phyloP scores from a whole-genome alignment of 1,139 yeast genomes.

The Candida glucosophila region DNA sequence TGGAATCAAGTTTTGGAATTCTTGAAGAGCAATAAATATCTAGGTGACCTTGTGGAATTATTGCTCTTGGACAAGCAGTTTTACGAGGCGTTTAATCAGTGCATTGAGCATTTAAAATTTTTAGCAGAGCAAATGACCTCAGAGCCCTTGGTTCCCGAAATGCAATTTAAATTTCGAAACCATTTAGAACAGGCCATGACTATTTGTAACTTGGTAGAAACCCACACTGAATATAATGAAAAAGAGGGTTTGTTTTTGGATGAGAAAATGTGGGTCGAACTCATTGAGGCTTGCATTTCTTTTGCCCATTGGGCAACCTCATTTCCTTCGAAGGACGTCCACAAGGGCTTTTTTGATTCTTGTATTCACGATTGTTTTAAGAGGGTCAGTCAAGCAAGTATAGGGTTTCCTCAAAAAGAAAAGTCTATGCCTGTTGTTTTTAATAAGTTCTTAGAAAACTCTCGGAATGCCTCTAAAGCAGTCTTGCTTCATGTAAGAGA shows the following conservation, averaged over 20 bases:
- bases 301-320: constrained; percentile 11
- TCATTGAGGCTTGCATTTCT: constrained; percentile 21
- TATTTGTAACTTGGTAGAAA: too few relatives aligned
- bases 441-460: constrained; percentile 36
- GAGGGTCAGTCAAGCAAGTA: constrained; percentile 33
- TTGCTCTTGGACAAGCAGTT: too few relatives aligned
- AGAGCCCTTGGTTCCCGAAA: too few relatives aligned
- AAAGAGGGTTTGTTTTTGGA: constrained; percentile 15
- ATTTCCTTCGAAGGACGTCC: constrained; percentile 4
- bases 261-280: constrained; percentile 31
- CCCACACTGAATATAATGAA: constrained; percentile 1
- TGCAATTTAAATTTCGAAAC: too few relatives aligned
- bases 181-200: too few relatives aligned
- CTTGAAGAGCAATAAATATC: too few relatives aligned
- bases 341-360: constrained; percentile 24
- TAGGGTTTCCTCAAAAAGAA: constrained; percentile 15
- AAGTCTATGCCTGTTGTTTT: constrained; percentile 42
- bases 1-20: too few relatives aligned
- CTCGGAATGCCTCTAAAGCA: constrained; percentile 23
- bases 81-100: too few relatives aligned
- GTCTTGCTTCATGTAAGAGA: constrained; percentile 51
- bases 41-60: too few relatives aligned
- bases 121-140: too few relatives aligned
- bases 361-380: constrained; percentile 47
- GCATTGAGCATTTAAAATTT: too few relatives aligned